Percentiles rank a stretch among this genome's conserved stretches.
Evolutionary conservation across 352 stramenopile genomes (phyloP).

Genomic region (Pythium oligandrum): DNA sequence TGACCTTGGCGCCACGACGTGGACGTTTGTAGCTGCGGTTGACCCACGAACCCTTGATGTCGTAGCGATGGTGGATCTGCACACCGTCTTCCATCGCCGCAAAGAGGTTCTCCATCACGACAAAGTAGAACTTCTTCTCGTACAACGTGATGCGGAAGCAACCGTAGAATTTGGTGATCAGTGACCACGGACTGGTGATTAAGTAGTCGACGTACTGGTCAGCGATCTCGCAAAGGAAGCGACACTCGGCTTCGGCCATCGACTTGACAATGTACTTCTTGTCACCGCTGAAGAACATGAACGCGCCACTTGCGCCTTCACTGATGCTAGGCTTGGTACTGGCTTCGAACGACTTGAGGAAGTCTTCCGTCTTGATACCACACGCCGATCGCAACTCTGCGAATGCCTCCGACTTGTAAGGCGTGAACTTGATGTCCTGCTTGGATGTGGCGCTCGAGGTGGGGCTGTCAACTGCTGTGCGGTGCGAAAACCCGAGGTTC

Average conservation of each 20-base stretch:
- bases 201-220: constrained; percentile 86
- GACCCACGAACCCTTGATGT: constrained; percentile 92
- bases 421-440: constrained; percentile 65
- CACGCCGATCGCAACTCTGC: constrained; percentile 67
- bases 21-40: constrained; percentile 82
- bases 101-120: constrained; percentile 93
- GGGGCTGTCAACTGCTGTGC: constrained; percentile 9
- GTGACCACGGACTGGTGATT: constrained; percentile 55
- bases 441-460: constrained; percentile 11
- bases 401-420: constrained; percentile 71
- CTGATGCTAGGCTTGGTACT: constrained; percentile 87
- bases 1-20: constrained; percentile 66
- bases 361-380: constrained; percentile 59
- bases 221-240: constrained; percentile 81
- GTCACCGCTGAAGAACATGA: constrained; percentile 90
- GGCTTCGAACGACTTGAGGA: constrained; percentile 68
- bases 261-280: constrained; percentile 91
- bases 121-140: constrained; percentile 88
- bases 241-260: constrained; percentile 74
- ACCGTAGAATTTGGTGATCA: constrained; percentile 89
- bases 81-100: constrained; percentile 54
- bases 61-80: constrained; percentile 83
- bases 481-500: constrained; percentile 15
- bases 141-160: constrained; percentile 90
- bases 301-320: constrained; percentile 87